phyloP scores from a whole-genome alignment of 2,329 filamentous ascomycete species.

The Madurella mycetomatis region DNA sequence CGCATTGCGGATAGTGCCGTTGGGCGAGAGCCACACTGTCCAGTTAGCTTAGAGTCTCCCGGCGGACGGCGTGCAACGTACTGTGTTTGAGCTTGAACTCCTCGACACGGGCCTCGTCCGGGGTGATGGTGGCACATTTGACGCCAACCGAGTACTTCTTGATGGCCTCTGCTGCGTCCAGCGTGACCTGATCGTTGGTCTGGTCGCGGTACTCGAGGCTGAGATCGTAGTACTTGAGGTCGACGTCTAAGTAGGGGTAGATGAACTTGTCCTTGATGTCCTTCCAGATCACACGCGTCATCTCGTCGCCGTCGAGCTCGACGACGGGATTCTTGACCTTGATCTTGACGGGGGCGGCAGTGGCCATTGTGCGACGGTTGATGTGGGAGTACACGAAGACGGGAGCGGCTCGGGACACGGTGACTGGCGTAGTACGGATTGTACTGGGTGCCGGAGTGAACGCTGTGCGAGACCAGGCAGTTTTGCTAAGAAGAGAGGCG shows the following conservation, averaged over 20 bases:
- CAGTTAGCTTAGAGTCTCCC: too few species aligned
- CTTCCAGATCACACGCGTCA: conserved; percentile 99
- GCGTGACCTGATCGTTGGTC: conserved; percentile 93
- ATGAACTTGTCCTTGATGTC: conserved; percentile 99
- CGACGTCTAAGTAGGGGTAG: conserved; percentile 89
- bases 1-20: conserved; percentile 76
- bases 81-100: conserved; percentile 99
- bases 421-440: conserved; percentile 9
- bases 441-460: conserved; percentile 12
- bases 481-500: conserved; percentile 21
- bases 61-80: conserved; percentile 40
- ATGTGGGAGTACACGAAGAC: conserved; percentile 32
- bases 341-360: conserved; percentile 67
- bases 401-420: conserved; percentile 21
- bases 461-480: conserved; percentile 20
- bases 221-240: conserved; percentile 97
- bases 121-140: conserved; percentile 99
- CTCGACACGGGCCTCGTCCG: conserved; percentile 91
- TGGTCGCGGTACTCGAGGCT: conserved; percentile 92
- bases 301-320: conserved; percentile 91
- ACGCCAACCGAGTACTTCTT: conserved; percentile 98
- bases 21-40: conserved; percentile 94
- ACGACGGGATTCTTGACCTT: conserved; percentile 99
- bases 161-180: conserved; percentile 94
- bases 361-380: conserved; percentile 49